Conservation (phyloP, 225 moss, liverwort and hornwort species). For the Lunularia cruciata region DNA sequence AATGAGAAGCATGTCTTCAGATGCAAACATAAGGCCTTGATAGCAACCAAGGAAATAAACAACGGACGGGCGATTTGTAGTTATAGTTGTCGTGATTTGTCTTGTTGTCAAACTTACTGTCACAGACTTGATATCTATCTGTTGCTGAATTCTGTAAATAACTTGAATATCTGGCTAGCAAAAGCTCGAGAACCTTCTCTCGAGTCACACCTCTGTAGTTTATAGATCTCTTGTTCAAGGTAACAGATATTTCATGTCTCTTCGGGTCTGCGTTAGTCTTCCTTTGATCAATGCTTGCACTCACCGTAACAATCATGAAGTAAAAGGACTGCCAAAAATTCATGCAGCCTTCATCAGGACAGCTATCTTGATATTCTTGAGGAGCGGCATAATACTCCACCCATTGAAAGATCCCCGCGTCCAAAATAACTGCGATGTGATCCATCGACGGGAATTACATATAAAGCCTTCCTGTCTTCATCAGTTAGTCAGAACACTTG, state of each 20-base stretch:
- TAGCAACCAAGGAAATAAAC: too few species aligned
- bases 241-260: not conserved
- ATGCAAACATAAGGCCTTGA: too few species aligned
- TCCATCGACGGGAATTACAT: too few species aligned
- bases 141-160: too few species aligned
- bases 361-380: conserved; percentile 41
- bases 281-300: conserved; percentile 18
- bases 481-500: too few species aligned
- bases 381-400: conserved; percentile 69
- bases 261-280: too few species aligned
- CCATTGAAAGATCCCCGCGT: conserved; percentile 87
- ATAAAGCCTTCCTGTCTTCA: too few species aligned
- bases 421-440: conserved; percentile 73
- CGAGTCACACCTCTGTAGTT: not conserved
- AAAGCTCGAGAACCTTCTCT: not conserved
- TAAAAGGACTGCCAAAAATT: conserved; percentile 78
- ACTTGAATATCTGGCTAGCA: not conserved
- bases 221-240: not conserved
- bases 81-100: too few species aligned
- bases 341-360: conserved; percentile 62
- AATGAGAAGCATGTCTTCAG: too few species aligned
- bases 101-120: too few species aligned
- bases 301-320: conserved; percentile 84
- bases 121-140: too few species aligned
- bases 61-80: too few species aligned